Evolutionary conservation across 179 eudicot genomes (phyloP).

Genomic region (Drosera spatulata): DNA sequence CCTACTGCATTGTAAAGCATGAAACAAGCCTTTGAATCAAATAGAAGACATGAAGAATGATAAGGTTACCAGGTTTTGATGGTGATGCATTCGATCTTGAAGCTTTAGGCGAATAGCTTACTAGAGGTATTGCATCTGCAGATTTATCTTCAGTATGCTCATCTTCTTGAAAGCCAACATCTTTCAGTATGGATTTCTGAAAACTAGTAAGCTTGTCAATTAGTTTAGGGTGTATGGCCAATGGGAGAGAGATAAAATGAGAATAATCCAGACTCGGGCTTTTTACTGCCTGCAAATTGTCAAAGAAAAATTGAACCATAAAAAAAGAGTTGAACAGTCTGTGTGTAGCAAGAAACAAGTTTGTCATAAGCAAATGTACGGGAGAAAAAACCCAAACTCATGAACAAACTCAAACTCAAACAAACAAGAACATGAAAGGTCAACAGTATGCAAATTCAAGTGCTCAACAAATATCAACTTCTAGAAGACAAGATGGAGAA

Average conservation of each 20-base stretch:
- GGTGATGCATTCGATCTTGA: conserved; percentile 17
- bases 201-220: conserved; percentile 65
- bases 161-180: conserved; percentile 13
- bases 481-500: neutral
- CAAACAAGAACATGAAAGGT: neutral
- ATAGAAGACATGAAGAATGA: conserved; percentile 4
- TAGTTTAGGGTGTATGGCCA: conserved; percentile 70
- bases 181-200: conserved; percentile 52
- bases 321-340: neutral
- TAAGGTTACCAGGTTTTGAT: conserved; percentile 35
- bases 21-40: neutral
- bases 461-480: neutral
- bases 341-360: too few relatives aligned
- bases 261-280: conserved; percentile 60
- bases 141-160: conserved; percentile 23
- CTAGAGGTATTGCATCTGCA: conserved; percentile 36
- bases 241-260: conserved; percentile 85
- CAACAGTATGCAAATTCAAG: too few relatives aligned
- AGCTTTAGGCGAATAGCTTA: conserved; percentile 36
- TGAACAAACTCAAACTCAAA: neutral
- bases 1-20: too few relatives aligned
- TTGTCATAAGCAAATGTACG: too few relatives aligned
- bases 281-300: conserved; percentile 43
- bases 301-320: conserved; percentile 2
- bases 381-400: too few relatives aligned